Evolutionary conservation across 495 filamentous ascomycete genomes (phyloP).

Genomic region (Penicillium salamii): DNA sequence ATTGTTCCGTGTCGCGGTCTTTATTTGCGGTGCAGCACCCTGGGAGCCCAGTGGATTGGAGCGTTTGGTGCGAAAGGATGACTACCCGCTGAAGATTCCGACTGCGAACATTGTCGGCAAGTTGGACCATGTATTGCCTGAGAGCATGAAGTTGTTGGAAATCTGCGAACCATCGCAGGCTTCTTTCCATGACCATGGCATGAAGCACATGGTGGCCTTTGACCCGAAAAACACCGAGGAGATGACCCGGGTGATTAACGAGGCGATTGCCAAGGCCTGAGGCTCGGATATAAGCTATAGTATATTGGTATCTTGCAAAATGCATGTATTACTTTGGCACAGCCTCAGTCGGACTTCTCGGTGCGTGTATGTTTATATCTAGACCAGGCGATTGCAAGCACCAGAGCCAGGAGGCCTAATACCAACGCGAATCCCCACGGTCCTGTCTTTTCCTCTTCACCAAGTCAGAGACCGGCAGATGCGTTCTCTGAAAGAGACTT

Average conservation of each 20-base stretch:
- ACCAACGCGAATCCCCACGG: constrained; percentile 20
- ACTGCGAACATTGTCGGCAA: constrained; percentile 42
- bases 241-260: constrained; percentile 31
- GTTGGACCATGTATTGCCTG: constrained; percentile 26
- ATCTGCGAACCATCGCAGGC: constrained; percentile 37
- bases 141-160: constrained; percentile 29
- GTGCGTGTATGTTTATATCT: constrained; percentile 1
- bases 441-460: background rate
- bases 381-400: constrained; percentile 45
- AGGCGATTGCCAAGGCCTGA: constrained; percentile 25
- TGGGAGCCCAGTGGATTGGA: constrained; percentile 28
- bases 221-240: constrained; percentile 33
- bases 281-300: no score
- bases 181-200: constrained; percentile 37
- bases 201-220: constrained; percentile 41
- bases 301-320: background rate
- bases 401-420: constrained; percentile 46
- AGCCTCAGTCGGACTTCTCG: background rate
- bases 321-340: background rate
- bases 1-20: constrained; percentile 41
- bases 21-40: constrained; percentile 35
- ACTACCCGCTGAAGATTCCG: constrained; percentile 30
- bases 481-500: constrained; percentile 58
- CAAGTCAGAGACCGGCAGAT: constrained; percentile 50
- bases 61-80: constrained; percentile 14